Conservation (phyloP, 345 rosid genomes). For the Euphorbia peplus region DNA sequence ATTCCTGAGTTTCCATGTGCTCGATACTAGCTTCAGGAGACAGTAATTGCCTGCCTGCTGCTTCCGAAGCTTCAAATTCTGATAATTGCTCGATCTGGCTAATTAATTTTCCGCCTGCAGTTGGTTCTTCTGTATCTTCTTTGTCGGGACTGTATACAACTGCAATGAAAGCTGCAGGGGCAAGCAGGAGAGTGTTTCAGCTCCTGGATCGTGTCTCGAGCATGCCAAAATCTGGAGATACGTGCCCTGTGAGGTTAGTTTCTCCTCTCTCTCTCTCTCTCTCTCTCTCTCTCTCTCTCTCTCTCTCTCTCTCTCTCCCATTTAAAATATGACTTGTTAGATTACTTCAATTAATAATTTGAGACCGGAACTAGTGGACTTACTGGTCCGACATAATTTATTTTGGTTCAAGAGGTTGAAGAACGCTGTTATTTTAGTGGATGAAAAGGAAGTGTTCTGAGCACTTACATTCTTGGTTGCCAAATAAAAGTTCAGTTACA, state of each 20-base stretch:
- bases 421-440: not conserved
- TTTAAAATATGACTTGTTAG: not conserved
- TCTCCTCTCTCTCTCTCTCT: not conserved
- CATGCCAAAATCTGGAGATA: constrained; percentile 75
- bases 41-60: constrained; percentile 5
- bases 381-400: not conserved
- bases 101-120: constrained; percentile 40
- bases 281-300: not conserved
- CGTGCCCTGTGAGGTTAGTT: constrained; percentile 70
- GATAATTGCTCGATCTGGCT: not conserved
- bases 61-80: not conserved
- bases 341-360: not conserved
- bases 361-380: not conserved
- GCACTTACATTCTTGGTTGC: not conserved
- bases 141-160: constrained; percentile 77
- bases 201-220: constrained; percentile 79
- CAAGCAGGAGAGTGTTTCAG: constrained; percentile 91
- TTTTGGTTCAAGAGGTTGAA: not conserved
- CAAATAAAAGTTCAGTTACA: too few species aligned
- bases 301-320: not conserved
- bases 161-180: constrained; percentile 98
- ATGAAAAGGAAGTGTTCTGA: not conserved
- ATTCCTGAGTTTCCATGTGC: not conserved
- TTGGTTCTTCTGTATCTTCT: constrained; percentile 84
- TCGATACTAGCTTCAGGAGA: not conserved